These are phyloP conservation scores for Mytilinidion resinicola DNA, from an alignment of 495 filamentous ascomycete genomes.

Conservation along the genomic window DNA sequence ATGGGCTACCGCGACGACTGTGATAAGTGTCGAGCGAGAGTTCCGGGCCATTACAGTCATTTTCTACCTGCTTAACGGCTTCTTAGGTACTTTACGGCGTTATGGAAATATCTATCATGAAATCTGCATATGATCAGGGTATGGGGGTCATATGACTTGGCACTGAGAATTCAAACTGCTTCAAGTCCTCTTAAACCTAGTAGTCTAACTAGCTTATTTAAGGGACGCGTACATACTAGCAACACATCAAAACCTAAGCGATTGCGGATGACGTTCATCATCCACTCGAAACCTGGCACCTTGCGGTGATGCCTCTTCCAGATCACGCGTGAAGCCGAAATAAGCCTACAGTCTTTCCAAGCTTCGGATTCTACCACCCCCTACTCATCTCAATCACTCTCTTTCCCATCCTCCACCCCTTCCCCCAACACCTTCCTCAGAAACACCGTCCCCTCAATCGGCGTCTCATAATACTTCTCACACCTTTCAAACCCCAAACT, in stretches of 20 bases:
- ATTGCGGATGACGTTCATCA: neutral
- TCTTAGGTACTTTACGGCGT: neutral
- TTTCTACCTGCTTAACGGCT: conserved; percentile 41
- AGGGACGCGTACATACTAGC: neutral
- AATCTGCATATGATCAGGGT: neutral
- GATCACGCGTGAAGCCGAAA: neutral
- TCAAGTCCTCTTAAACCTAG: neutral
- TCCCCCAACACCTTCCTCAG: conserved; percentile 16
- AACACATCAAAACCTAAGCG: neutral
- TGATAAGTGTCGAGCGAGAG: conserved; percentile 71
- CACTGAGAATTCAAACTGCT: neutral
- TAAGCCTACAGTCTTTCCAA: neutral
- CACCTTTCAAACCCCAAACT: conserved; percentile 48
- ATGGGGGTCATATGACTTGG: neutral
- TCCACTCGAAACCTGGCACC: neutral
- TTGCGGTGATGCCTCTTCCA: neutral
- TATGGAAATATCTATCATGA: neutral
- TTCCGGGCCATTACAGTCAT: conserved; percentile 85
- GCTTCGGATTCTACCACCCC: neutral
- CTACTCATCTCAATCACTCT: neutral
- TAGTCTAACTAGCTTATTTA: no score
- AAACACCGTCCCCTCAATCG: conserved; percentile 44
- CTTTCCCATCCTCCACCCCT: neutral
- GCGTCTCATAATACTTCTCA: conserved; percentile 53
- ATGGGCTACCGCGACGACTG: conserved; percentile 85